These are phyloP conservation scores for Aureobasidium musti DNA, from an alignment of 2,329 filamentous ascomycete species.

Conservation along the genomic window DNA sequence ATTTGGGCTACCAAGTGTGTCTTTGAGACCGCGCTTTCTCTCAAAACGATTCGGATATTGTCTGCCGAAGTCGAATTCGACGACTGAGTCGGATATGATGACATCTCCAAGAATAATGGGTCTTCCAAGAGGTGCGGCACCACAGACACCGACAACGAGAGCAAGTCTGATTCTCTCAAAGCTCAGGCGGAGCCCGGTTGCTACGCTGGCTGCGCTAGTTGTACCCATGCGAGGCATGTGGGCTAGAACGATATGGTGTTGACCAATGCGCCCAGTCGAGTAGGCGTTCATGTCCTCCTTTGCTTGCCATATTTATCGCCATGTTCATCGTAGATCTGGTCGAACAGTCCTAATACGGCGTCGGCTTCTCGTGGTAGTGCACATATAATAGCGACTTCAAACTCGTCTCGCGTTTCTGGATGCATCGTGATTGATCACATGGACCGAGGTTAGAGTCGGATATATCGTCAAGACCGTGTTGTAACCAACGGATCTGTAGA, in stretches of 20 bases:
- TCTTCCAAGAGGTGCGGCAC: constrained; percentile 29
- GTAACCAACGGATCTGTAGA: neutral
- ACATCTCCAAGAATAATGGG: constrained; percentile 40
- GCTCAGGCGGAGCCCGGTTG: constrained; percentile 31
- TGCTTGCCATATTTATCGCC: constrained; percentile 29
- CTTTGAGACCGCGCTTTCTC: constrained; percentile 32
- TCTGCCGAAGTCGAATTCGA: constrained; percentile 40
- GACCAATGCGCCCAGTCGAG: constrained; percentile 32
- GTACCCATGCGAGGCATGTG: constrained; percentile 32
- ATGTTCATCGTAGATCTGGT: constrained; percentile 22
- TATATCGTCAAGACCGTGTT: neutral
- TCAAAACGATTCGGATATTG: constrained; percentile 36
- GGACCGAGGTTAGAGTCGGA: neutral
- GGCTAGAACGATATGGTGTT: constrained; percentile 33
- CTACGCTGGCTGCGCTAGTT: constrained; percentile 28
- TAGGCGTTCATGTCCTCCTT: constrained; percentile 34
- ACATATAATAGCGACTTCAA: constrained; percentile 33
- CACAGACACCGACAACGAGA: constrained; percentile 35
- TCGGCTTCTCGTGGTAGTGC: constrained; percentile 32
- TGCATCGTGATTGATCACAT: neutral
- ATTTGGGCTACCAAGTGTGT: constrained; percentile 33
- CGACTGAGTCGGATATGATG: constrained; percentile 37
- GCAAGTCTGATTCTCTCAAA: constrained; percentile 33
- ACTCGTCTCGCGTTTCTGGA: constrained; percentile 26
- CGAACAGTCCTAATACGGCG: constrained; percentile 31